Evolutionary conservation across 1,139 yeast genomes (phyloP).

Genomic region (Saccharomyces hybrid): DNA sequence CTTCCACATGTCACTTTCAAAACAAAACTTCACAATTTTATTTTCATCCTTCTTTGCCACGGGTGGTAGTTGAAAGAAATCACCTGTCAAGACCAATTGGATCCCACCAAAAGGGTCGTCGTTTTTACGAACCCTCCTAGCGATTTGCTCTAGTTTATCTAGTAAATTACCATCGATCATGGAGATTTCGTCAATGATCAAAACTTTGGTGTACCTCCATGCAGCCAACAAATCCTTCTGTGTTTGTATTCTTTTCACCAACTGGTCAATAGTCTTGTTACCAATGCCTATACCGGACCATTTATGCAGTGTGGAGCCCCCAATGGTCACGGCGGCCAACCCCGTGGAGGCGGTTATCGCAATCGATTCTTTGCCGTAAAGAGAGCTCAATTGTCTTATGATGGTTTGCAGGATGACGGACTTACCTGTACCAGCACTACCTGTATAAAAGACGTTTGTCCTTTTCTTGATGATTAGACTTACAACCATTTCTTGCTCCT

Average conservation of each 20-base stretch:
- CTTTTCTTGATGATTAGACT: slow-evolving; percentile 43
- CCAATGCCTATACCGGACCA: slow-evolving; percentile 78
- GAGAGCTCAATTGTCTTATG: slow-evolving; percentile 40
- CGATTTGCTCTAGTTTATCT: slow-evolving; percentile 57
- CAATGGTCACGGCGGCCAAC: slow-evolving; percentile 79
- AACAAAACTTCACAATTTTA: slow-evolving; percentile 42
- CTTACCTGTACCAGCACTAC: slow-evolving; percentile 82
- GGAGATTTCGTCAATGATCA: slow-evolving; percentile 74
- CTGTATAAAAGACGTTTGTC: slow-evolving; percentile 60
- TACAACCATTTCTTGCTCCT: slow-evolving; percentile 51
- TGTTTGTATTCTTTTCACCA: slow-evolving; percentile 42
- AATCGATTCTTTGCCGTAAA: slow-evolving; percentile 43
- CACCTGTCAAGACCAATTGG: slow-evolving; percentile 72
- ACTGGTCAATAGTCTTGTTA: slow-evolving; percentile 37
- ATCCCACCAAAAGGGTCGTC: slow-evolving; percentile 69
- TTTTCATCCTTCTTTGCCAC: slow-evolving; percentile 40
- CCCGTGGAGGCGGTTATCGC: slow-evolving; percentile 92
- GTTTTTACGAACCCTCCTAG: slow-evolving; percentile 42
- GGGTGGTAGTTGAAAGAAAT: slow-evolving; percentile 82
- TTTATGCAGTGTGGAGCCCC: slow-evolving; percentile 73
- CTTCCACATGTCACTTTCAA: slow-evolving; percentile 53
- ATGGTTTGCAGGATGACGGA: slow-evolving; percentile 62
- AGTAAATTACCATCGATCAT: slow-evolving; percentile 69
- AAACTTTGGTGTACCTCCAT: slow-evolving; percentile 57
- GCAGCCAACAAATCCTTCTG: slow-evolving; percentile 40